Conservation (phyloP, 768 basidiomycete species). For the Russula emetica region DNA sequence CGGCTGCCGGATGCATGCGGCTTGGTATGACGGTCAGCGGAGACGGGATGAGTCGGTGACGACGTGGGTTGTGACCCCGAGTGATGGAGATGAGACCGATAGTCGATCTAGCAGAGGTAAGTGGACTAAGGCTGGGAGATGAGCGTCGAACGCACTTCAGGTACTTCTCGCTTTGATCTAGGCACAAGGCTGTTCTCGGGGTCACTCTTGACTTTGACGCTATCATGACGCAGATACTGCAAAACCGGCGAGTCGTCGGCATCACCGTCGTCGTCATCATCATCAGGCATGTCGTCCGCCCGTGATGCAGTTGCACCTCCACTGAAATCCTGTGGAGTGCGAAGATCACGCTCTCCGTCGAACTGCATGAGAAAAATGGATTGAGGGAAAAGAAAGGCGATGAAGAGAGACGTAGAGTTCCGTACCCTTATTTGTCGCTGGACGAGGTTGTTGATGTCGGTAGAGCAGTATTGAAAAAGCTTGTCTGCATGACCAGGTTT, state of each 20-base stretch:
- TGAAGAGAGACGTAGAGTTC: not conserved
- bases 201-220: conserved; percentile 21
- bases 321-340: conserved; percentile 47
- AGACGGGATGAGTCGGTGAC: too few relatives aligned
- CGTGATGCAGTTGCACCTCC: conserved; percentile 31
- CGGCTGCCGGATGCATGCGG: too few relatives aligned
- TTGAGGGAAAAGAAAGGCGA: not conserved
- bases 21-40: too few relatives aligned
- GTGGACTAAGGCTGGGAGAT: conserved; percentile 8
- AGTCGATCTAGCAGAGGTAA: too few relatives aligned
- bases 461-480: conserved; percentile 77
- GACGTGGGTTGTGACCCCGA: too few relatives aligned
- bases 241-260: conserved; percentile 15
- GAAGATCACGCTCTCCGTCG: conserved; percentile 48
- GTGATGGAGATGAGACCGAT: too few relatives aligned
- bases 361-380: conserved; percentile 35
- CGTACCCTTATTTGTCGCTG: conserved; percentile 58
- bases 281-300: conserved; percentile 40
- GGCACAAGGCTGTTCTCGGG: conserved; percentile 21
- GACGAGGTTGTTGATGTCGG: conserved; percentile 64
- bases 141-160: conserved; percentile 28
- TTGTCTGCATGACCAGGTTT: conserved; percentile 74
- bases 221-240: conserved; percentile 25
- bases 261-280: conserved; percentile 31
- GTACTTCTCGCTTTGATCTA: conserved; percentile 17